These are phyloP conservation scores for Epichloe brachyelytri DNA, from an alignment of 2,329 filamentous ascomycete genomes.

Conservation along the genomic window DNA sequence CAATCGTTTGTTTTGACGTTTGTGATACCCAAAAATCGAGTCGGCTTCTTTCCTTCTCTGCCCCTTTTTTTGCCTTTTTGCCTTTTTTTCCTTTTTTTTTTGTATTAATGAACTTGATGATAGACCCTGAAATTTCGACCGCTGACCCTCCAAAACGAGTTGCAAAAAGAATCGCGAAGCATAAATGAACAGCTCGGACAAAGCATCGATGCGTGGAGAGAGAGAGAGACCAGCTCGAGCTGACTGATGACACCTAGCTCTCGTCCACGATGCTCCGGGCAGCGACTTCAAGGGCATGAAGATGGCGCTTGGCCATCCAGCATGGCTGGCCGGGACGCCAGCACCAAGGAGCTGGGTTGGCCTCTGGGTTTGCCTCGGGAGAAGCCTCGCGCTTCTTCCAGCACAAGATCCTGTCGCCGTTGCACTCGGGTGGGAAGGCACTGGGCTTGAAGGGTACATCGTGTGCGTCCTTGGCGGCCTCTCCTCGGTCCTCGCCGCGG, in stretches of 20 bases:
- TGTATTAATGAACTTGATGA: not conserved
- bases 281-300: conserved; percentile 14
- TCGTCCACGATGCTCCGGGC: conserved; percentile 16
- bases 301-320: conserved; percentile 26
- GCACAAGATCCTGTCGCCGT: conserved; percentile 4
- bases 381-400: conserved; percentile 9
- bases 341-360: conserved; percentile 19
- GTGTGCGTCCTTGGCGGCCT: conserved; percentile 10
- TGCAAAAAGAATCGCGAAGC: not conserved
- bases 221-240: not conserved
- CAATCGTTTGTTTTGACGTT: not conserved
- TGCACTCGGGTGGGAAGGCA: conserved; percentile 12
- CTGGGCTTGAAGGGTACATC: conserved; percentile 15
- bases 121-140: not conserved
- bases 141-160: not conserved
- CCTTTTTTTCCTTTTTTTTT: not conserved
- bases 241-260: not conserved
- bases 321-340: conserved; percentile 26
- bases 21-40: not conserved
- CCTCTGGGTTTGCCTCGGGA: conserved; percentile 9
- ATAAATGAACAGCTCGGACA: not conserved
- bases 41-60: not conserved
- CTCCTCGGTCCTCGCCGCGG: not conserved
- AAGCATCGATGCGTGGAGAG: not conserved
- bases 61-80: not conserved